Evolutionary conservation across 2,329 filamentous ascomycete genomes (phyloP), one percentile per base, ranked within the genome.

Genomic region (Clarireedia paspali): DNA sequence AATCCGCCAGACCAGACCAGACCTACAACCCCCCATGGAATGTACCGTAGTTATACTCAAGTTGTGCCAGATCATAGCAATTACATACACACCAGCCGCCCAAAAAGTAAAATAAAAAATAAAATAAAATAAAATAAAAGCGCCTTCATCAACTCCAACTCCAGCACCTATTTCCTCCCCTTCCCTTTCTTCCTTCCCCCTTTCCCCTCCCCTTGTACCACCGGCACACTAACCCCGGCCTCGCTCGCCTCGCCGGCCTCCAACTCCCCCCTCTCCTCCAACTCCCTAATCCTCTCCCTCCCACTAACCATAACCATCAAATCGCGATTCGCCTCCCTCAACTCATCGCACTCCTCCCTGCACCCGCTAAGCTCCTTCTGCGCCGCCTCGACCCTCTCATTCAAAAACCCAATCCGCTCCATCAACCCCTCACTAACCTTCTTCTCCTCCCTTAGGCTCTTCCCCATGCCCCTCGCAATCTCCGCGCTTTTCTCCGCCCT

Each of bases 271-370:
- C 78, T 79, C 27, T 79, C 80, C 69, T 83, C 81, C 72, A 91
- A 73, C 70, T 85, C 80, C 73, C 47, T 85, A 62, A 96, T 71
- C 72, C 89, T 92, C 71, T 94, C 84, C 70, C 88, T 83, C 0
- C 89, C 87, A 20, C 84, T 88, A 58, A 96, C 92, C 67, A 92
- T 95, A 78, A 95, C 91, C 50, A 79, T 84, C 68, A 96, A 69
- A 69, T 96, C 92, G 15, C 89, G 80, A 67, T 96, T 95, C 77
- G 89, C 87, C 70, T 96, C 91, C 62, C 81, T 85, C 64, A 96
- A 72, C 71, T 90, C 92, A 14, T 88, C 81, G 68, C 96, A 95
- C 77, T 91, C 87, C 70, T 95, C 91, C 62, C 84, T 82, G 45
- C 96, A 72, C 63, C 95, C 90, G 40, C 75, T 78, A 62, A 88